Evolutionary conservation across 768 basidiomycete species (phyloP).

Genomic region (Imleria badia): DNA sequence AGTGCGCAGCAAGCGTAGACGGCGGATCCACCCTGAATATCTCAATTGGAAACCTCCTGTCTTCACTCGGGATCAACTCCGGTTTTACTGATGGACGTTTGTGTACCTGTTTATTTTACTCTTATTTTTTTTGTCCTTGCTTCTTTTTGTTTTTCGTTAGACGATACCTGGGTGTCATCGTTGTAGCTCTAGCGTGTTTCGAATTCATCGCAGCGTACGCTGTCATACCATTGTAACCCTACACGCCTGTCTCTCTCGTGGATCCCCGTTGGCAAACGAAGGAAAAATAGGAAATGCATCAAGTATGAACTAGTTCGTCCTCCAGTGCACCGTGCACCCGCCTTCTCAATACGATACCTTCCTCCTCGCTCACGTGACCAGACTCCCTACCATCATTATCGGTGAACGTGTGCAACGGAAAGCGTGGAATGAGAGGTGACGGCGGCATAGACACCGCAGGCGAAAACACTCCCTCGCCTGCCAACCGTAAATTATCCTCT

Average conservation of each 20-base stretch:
- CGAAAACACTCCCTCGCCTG: constrained; percentile 73
- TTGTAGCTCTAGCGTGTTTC: constrained; percentile 28
- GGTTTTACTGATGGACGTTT: constrained; percentile 47
- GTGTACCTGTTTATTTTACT: background rate
- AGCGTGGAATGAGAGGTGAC: constrained; percentile 56
- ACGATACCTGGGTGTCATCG: constrained; percentile 8
- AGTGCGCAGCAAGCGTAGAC: constrained; percentile 70
- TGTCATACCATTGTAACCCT: constrained; percentile 17
- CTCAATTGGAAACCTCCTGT: constrained; percentile 95
- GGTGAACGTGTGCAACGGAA: constrained; percentile 18
- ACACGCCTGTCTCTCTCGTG: constrained; percentile 5
- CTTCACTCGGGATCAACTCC: constrained; percentile 85
- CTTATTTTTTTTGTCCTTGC: background rate
- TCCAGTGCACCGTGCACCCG: constrained; percentile 10
- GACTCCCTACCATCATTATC: constrained; percentile 10
- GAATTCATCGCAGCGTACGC: constrained; percentile 10
- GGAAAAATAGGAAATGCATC: background rate
- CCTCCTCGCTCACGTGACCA: constrained; percentile 9
- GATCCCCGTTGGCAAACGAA: background rate
- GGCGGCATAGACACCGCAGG: constrained; percentile 66
- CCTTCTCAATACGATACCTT: constrained; percentile 20
- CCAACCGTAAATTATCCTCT: constrained; percentile 50
- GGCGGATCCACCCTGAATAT: constrained; percentile 74
- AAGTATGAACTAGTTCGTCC: constrained; percentile 1
- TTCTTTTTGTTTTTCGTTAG: background rate